Conservation (phyloP, 306 rosid species). For the Cercis canadensis region DNA sequence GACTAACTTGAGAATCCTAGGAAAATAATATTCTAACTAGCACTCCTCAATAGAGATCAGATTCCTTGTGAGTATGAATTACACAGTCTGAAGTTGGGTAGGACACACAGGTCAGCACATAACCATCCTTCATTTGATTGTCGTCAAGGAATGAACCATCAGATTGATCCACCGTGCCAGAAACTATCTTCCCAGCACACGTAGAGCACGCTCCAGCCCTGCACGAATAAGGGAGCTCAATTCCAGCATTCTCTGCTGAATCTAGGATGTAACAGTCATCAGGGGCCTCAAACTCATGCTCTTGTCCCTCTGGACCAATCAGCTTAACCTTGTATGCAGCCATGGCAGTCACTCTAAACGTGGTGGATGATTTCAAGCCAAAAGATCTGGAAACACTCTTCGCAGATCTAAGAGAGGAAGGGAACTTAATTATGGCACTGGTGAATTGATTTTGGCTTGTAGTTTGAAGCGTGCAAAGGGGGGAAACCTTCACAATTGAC, state of each 20-base stretch:
- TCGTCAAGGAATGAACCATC: slow-evolving; percentile 86
- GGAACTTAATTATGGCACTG: slow-evolving; percentile 48
- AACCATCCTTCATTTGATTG: slow-evolving; percentile 61
- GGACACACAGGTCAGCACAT: slow-evolving; percentile 68
- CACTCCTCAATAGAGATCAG: slow-evolving; percentile 62
- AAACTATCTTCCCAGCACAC: slow-evolving; percentile 68
- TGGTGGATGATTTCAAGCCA: slow-evolving; percentile 64
- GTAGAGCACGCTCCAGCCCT: slow-evolving; percentile 91
- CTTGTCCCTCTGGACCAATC: slow-evolving; percentile 64
- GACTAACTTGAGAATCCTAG: not conserved
- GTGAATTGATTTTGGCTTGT: slow-evolving; percentile 34
- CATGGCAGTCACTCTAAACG: slow-evolving; percentile 62
- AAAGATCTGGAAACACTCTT: slow-evolving; percentile 53
- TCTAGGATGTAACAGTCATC: slow-evolving; percentile 77
- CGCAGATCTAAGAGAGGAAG: slow-evolving; percentile 56
- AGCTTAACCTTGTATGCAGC: slow-evolving; percentile 76
- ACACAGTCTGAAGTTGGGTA: slow-evolving; percentile 76
- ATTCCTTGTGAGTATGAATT: slow-evolving; percentile 85
- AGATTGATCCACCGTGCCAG: slow-evolving; percentile 75
- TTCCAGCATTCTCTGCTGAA: slow-evolving; percentile 76
- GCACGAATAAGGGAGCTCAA: slow-evolving; percentile 88
- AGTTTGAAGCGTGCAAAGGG: slow-evolving; percentile 48
- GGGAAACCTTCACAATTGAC: slow-evolving; percentile 53
- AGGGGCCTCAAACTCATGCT: slow-evolving; percentile 71
- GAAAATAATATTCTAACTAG: not conserved